phyloP scores from a whole-genome alignment of 2,329 filamentous ascomycete species.

The Parastagonospora avenae region DNA sequence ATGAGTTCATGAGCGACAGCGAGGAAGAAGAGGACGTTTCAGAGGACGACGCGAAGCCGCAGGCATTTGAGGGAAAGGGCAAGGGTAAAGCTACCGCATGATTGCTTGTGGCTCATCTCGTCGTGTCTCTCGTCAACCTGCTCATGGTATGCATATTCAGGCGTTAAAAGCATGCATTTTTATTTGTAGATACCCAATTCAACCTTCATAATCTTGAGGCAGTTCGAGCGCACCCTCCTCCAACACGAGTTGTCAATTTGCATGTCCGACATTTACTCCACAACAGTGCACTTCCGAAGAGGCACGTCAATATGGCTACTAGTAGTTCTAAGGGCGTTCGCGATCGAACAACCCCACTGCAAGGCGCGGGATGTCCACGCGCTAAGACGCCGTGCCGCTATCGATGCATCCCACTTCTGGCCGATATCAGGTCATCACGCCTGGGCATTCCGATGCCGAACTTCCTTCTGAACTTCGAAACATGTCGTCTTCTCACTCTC shows the following conservation, averaged over 20 bases:
- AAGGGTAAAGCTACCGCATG: slow-evolving; percentile 47
- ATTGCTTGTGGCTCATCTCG: background rate
- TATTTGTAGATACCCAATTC: slow-evolving; percentile 19
- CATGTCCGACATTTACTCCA: too few species aligned
- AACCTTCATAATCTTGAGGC: background rate
- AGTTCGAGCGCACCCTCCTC: background rate
- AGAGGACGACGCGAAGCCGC: slow-evolving; percentile 36
- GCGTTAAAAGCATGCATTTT: slow-evolving; percentile 4
- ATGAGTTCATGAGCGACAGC: slow-evolving; percentile 51
- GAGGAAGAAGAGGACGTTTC: slow-evolving; percentile 52
- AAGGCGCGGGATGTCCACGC: slow-evolving; percentile 16
- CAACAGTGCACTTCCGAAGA: too few species aligned
- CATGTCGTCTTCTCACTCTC: slow-evolving; percentile 10
- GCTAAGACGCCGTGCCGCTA: slow-evolving; percentile 16
- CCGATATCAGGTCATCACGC: slow-evolving; percentile 24
- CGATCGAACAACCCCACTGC: slow-evolving; percentile 17
- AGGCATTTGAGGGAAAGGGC: slow-evolving; percentile 46
- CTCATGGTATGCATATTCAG: slow-evolving; percentile 3
- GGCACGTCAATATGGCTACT: too few species aligned
- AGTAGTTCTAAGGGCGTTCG: slow-evolving; percentile 2
- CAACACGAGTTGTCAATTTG: too few species aligned
- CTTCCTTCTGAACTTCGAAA: slow-evolving; percentile 8
- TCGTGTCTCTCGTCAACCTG: background rate
- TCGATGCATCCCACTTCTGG: slow-evolving; percentile 22
- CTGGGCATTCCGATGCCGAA: slow-evolving; percentile 17